Percentiles rank a stretch among this genome's conserved stretches.
These are phyloP conservation scores for Teunomyces tritomae DNA, from an alignment of 805 yeast species.

Conservation along the genomic window DNA sequence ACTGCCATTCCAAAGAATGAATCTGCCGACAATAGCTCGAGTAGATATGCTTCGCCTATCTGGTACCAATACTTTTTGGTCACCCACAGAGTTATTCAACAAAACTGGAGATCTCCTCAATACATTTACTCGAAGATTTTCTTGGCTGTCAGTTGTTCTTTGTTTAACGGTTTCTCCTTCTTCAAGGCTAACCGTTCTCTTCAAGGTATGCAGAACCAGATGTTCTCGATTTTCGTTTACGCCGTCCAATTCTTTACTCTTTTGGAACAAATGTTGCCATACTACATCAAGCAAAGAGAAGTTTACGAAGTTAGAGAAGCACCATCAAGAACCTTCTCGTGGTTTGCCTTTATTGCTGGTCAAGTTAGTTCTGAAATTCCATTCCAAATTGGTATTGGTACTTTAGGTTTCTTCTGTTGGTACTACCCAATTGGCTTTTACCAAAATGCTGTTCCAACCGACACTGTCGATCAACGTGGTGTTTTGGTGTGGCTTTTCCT, in stretches of 20 bases:
- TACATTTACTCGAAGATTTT: slow-evolving; percentile 60
- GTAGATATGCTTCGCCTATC: slow-evolving; percentile 24
- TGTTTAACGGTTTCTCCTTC: slow-evolving; percentile 70
- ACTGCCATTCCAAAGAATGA: slow-evolving; percentile 23
- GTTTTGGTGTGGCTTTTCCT: slow-evolving; percentile 14
- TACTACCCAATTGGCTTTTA: slow-evolving; percentile 57
- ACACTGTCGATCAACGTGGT: slow-evolving; percentile 9
- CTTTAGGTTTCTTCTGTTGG: slow-evolving; percentile 39
- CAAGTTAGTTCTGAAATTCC: slow-evolving; percentile 46
- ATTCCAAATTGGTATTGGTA: slow-evolving; percentile 46
- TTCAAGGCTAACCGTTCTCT: slow-evolving; percentile 58
- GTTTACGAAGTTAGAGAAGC: slow-evolving; percentile 47
- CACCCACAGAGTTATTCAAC: slow-evolving; percentile 9
- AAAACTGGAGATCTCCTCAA: slow-evolving; percentile 55
- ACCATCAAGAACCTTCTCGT: slow-evolving; percentile 43
- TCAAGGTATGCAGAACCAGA: slow-evolving; percentile 66
- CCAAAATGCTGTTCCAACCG: slow-evolving; percentile 8
- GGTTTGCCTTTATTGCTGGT: slow-evolving; percentile 40
- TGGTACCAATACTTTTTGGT: slow-evolving; percentile 20
- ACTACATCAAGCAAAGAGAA: slow-evolving; percentile 44
- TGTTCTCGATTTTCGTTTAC: slow-evolving; percentile 49
- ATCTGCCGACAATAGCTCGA: slow-evolving; percentile 19
- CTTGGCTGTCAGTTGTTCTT: slow-evolving; percentile 50
- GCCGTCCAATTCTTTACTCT: slow-evolving; percentile 38
- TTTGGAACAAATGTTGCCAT: slow-evolving; percentile 40